These are phyloP conservation scores for Grosmannia serpens DNA, from an alignment of 2,329 filamentous ascomycete genomes.

Conservation along the genomic window DNA sequence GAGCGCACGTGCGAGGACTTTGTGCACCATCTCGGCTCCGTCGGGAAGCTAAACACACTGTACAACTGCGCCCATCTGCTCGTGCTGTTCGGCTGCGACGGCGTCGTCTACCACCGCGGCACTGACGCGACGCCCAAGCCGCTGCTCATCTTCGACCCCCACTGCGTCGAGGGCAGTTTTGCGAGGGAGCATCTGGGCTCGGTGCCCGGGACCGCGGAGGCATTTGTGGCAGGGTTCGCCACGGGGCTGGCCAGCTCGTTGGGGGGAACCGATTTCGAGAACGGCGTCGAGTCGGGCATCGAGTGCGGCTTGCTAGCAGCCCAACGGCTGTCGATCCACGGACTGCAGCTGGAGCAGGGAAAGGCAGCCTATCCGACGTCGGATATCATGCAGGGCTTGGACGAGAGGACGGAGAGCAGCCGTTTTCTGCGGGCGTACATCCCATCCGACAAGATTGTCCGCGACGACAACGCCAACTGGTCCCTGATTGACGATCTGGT, in stretches of 20 bases:
- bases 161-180: neutral
- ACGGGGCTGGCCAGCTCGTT: neutral
- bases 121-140: neutral
- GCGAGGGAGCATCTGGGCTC: neutral
- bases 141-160: neutral
- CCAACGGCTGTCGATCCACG: neutral
- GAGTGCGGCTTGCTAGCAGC: neutral
- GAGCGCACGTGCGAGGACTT: neutral
- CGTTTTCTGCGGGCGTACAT: neutral
- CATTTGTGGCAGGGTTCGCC: neutral
- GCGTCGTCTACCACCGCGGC: neutral
- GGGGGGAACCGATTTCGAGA: neutral
- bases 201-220: neutral
- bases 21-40: neutral
- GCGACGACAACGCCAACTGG: neutral
- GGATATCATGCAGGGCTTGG: no score
- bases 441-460: neutral
- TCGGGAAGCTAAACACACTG: neutral
- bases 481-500: neutral
- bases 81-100: neutral
- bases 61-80: neutral
- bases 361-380: no score
- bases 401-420: neutral
- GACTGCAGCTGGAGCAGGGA: neutral
- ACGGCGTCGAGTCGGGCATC: neutral